Base-by-base conservation (phyloP, 768 basidiomycete genomes). In the Boletellus ananiceps region DNA sequence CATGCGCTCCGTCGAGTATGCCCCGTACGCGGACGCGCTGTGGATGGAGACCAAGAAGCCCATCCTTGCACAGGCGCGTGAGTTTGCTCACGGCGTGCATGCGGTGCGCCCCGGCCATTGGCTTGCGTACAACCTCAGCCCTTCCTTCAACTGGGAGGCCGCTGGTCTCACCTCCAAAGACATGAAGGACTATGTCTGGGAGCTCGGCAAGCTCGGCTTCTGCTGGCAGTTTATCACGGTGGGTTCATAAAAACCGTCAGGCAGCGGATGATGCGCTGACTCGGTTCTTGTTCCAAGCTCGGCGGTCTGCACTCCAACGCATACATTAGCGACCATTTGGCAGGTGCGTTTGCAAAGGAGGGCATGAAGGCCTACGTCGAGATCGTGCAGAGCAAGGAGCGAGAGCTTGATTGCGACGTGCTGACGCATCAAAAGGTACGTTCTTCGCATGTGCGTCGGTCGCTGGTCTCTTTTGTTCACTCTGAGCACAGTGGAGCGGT, bases 281-380 rank as follows among this genome's bases (percentile, higher is more conserved):
- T 14, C 16, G 35, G 41, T 15, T 36, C 4, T 36, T 3, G 16
- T 41, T 52, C 2, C 63, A 40, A 96, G 93, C 89, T 99, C 52
- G 96, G 82, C 38, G 96, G 96, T 49, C 77, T 99, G 37, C 96
- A 99, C 67, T 95, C 94, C 52, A 99, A 96, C 69, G 96, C 86
- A 27, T 95, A 93, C 69, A 98, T 98, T 65, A 91, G 86, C 57
- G 93, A 97, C 66, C 71, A 87, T 19, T 98, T 99, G 68, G 95
- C 96, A 4, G 69, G 81, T 58, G 79, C 86, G 45, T 98, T 83
- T 65, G 86, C 92, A 33, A 86, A 84, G 69, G 94, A 95, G 54
- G 96, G 95, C 36, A 99, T 99, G 96, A 93, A 97, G 69, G 96
- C 96, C 2, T 99, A 98, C 64, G 94, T 97, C 54, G 91, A 94